These are phyloP conservation scores for Oenanthe javanica DNA, from an alignment of 140 eudicot species.

Conservation along the genomic window DNA sequence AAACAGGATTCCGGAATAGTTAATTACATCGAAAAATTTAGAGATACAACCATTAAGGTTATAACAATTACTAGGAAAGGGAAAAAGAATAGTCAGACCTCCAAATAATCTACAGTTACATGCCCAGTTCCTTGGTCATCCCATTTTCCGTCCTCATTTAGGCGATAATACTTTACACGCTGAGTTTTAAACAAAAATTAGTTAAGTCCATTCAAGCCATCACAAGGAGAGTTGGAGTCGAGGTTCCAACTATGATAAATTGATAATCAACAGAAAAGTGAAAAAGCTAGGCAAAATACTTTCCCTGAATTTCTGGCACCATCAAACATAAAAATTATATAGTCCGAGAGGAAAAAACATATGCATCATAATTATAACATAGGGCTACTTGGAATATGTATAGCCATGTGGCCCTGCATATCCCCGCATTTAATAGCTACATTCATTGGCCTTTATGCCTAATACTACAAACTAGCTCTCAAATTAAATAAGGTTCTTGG, in stretches of 20 bases:
- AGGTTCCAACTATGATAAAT: neutral
- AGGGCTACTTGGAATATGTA: neutral
- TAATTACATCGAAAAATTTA: neutral
- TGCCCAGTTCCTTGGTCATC: slow-evolving; percentile 99
- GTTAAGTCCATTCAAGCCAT: neutral
- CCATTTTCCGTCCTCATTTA: slow-evolving; percentile 87
- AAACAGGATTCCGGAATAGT: neutral
- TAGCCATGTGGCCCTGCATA: neutral
- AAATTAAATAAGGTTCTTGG: too few species aligned
- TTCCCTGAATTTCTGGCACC: neutral
- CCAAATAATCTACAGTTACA: slow-evolving; percentile 78
- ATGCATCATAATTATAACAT: neutral
- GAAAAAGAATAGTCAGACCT: slow-evolving; percentile 32
- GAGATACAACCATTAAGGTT: neutral
- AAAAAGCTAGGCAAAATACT: neutral
- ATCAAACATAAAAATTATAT: neutral
- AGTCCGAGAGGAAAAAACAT: neutral
- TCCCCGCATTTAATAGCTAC: neutral
- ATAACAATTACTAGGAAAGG: neutral
- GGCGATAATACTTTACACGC: slow-evolving; percentile 89
- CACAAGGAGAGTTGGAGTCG: neutral
- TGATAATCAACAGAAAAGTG: neutral
- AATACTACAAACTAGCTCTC: too few species aligned
- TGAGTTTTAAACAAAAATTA: slow-evolving; percentile 21
- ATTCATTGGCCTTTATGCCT: neutral